Conservation (phyloP, 805 yeast species). For the Lipomyces yamanashiensis region DNA sequence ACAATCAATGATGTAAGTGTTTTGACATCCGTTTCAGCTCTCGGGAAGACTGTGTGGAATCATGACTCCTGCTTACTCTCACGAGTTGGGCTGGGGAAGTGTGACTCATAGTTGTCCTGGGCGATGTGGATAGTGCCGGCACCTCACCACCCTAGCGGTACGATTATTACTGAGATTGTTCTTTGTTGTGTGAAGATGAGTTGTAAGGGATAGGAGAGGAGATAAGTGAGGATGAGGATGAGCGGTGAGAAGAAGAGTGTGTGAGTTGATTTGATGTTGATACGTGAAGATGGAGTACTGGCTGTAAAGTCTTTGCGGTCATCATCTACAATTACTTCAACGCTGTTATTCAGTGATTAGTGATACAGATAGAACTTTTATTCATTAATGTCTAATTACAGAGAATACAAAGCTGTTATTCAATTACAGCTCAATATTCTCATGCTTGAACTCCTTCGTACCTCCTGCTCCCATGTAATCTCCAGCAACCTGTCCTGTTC, state of each 20-base stretch:
- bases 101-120: constrained; percentile 20
- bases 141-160: constrained; percentile 38
- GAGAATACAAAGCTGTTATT: too few relatives aligned
- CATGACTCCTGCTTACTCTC: constrained; percentile 1
- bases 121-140: constrained; percentile 41
- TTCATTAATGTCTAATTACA: too few relatives aligned
- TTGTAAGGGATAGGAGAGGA: neutral
- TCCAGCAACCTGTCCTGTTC: constrained; percentile 89
- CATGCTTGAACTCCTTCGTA: constrained; percentile 70
- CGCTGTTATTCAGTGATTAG: too few relatives aligned
- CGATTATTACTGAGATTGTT: constrained; percentile 37
- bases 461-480: constrained; percentile 97
- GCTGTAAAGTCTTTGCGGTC: too few relatives aligned
- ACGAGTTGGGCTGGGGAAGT: neutral
- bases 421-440: constrained; percentile 11
- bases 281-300: too few relatives aligned
- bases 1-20: constrained; percentile 40
- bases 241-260: too few relatives aligned
- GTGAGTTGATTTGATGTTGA: too few relatives aligned
- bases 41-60: constrained; percentile 20
- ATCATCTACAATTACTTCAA: too few relatives aligned
- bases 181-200: neutral
- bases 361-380: too few relatives aligned
- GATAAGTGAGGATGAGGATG: too few relatives aligned
- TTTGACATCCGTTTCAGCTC: constrained; percentile 37